Evolutionary conservation across 2,329 filamentous ascomycete species (phyloP).

Genomic region (Fusarium tanahbumbuense): DNA sequence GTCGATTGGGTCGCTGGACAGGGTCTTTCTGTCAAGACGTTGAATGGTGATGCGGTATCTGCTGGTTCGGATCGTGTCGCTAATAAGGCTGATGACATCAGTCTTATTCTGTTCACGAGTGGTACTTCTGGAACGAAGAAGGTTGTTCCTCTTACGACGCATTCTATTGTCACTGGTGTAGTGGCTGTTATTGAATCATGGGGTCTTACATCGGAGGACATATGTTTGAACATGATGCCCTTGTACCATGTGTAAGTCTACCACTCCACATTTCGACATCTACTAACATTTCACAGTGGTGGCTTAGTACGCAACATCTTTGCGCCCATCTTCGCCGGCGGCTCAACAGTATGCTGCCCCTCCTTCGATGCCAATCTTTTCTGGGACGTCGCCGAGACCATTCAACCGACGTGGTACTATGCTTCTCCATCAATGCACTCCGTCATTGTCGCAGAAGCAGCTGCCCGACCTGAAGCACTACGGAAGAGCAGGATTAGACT

Average conservation of each 20-base stretch:
- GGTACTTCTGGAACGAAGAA: constrained; percentile 16
- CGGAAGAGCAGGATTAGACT: not conserved
- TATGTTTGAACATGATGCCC: constrained; percentile 23
- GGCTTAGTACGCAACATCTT: constrained; percentile 10
- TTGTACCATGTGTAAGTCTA: constrained; percentile 15
- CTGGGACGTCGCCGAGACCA: constrained; percentile 7
- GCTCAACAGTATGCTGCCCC: constrained; percentile 6
- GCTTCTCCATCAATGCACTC: constrained; percentile 17
- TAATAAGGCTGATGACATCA: constrained; percentile 16
- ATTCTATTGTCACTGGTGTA: constrained; percentile 6
- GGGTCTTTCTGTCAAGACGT: not conserved
- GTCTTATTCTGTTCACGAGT: constrained; percentile 14
- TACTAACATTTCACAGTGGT: not conserved
- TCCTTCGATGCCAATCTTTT: constrained; percentile 16
- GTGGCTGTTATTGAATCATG: constrained; percentile 21
- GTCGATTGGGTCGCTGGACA: not conserved
- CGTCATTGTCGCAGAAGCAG: constrained; percentile 5
- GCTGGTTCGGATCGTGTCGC: fast-evolving
- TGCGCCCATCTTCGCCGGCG: not conserved
- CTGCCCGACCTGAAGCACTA: not conserved
- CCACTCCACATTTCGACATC: fast-evolving
- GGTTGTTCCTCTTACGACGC: not conserved
- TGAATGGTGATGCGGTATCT: not conserved
- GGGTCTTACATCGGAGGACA: not conserved
- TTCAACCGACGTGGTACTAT: constrained; percentile 20